Percentiles rank a stretch among this genome's conserved stretches.
These are phyloP conservation scores for Ustilago xerochloae DNA, from an alignment of 1,284 basidiomycete genomes.

Conservation along the genomic window DNA sequence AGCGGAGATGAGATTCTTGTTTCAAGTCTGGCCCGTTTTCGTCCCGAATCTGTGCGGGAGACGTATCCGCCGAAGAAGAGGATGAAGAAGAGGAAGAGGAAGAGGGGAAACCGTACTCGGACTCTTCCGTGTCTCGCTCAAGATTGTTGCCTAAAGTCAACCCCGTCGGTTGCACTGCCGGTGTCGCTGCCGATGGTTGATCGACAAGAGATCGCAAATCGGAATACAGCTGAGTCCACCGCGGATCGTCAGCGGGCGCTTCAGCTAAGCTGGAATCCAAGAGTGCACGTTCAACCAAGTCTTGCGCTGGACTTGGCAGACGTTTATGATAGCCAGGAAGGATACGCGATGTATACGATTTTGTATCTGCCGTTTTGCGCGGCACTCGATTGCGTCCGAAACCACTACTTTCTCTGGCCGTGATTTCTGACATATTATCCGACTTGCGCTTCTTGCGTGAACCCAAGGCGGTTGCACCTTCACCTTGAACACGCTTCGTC, in stretches of 20 bases:
- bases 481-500: neutral
- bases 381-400: neutral
- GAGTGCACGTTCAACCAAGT: conserved; percentile 24
- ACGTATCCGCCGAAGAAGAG: too few species aligned
- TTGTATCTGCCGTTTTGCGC: conserved; percentile 3
- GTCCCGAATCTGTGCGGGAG: too few species aligned
- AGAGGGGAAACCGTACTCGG: too few species aligned
- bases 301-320: conserved; percentile 19
- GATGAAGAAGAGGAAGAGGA: too few species aligned
- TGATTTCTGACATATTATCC: neutral
- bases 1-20: neutral
- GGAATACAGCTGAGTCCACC: conserved; percentile 25
- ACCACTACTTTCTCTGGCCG: neutral
- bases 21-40: neutral
- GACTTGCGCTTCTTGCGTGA: neutral
- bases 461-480: neutral
- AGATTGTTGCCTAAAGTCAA: too few species aligned
- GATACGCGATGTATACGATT: conserved; percentile 1
- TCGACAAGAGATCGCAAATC: conserved; percentile 16
- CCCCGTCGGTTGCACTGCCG: neutral
- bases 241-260: conserved; percentile 15
- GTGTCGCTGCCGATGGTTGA: neutral
- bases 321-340: conserved; percentile 13
- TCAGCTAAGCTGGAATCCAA: conserved; percentile 15
- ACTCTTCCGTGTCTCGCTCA: too few species aligned